These are phyloP conservation scores for Cryphonectria carpinicola DNA, from an alignment of 2,329 filamentous ascomycete genomes.

Conservation along the genomic window DNA sequence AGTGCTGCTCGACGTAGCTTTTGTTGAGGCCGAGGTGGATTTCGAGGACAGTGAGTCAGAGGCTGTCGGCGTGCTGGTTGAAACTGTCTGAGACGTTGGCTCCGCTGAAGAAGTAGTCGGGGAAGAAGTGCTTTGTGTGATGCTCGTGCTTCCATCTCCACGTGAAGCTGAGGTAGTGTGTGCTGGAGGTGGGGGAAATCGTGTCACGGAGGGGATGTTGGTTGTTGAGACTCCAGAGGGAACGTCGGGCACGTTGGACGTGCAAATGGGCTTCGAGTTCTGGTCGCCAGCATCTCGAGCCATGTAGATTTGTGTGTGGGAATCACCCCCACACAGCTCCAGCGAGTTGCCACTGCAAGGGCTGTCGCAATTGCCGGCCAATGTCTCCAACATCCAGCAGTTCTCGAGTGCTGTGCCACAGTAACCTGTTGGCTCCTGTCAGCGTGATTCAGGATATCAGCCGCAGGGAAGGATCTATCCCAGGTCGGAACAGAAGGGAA, in stretches of 20 bases:
- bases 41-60: not conserved
- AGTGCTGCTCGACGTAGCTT: not conserved
- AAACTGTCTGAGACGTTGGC: not conserved
- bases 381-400: not conserved
- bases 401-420: not conserved
- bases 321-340: not conserved
- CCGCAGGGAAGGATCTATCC: not conserved
- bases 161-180: not conserved
- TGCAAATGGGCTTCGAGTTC: not conserved
- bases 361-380: not conserved
- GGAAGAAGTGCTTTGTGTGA: not conserved
- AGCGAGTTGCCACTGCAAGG: not conserved
- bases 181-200: not conserved
- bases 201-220: not conserved
- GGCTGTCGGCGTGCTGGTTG: not conserved
- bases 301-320: not conserved
- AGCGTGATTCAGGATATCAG: not conserved
- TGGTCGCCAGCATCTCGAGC: not conserved
- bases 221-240: not conserved
- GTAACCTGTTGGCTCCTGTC: not conserved
- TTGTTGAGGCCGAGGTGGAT: not conserved
- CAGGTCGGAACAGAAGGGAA: too few relatives aligned
- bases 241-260: not conserved
- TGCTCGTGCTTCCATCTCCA: not conserved
- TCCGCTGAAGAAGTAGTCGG: not conserved